A percentile compares a stretch with the other conserved stretches of the same genome.
These are phyloP conservation scores for Coprinellus micaceus DNA, from an alignment of 768 basidiomycete genomes.

Conservation along the genomic window DNA sequence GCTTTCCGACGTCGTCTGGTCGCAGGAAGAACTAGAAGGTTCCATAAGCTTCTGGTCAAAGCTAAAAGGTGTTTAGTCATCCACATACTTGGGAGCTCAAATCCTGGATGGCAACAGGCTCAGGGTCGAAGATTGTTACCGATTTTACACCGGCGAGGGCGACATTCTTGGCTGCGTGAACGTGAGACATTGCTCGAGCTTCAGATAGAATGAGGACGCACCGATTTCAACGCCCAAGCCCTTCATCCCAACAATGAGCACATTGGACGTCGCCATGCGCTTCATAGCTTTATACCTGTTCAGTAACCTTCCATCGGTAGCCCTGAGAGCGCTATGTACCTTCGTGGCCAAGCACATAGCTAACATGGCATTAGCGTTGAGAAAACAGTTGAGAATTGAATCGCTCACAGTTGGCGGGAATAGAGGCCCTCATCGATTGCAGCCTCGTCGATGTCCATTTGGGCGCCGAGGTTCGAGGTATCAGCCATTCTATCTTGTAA, in stretches of 20 bases:
- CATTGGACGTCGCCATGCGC: constrained; percentile 94
- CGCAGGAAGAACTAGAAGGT: constrained; percentile 85
- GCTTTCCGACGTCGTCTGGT: constrained; percentile 79
- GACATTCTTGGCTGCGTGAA: constrained; percentile 80
- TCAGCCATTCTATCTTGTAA: constrained; percentile 31
- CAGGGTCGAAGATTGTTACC: constrained; percentile 92
- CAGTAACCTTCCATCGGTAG: neutral
- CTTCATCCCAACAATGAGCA: constrained; percentile 87
- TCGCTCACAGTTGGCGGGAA: constrained; percentile 84
- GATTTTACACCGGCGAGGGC: constrained; percentile 96
- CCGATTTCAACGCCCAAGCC: constrained; percentile 97
- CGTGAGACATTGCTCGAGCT: constrained; percentile 4
- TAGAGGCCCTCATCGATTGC: constrained; percentile 92
- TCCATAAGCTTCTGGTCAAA: neutral
- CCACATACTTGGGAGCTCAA: constrained; percentile 83
- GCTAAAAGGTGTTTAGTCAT: neutral
- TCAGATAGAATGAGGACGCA: constrained; percentile 18
- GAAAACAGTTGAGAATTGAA: neutral
- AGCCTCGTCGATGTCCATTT: constrained; percentile 84
- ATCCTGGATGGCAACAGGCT: constrained; percentile 83
- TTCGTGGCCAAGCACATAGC: constrained; percentile 96
- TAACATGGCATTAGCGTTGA: constrained; percentile 5
- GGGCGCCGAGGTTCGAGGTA: constrained; percentile 35
- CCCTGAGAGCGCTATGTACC: constrained; percentile 47
- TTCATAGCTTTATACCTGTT: constrained; percentile 78